Conservation (phyloP, 75 land plant species). For the Isoetes taiwanensis region DNA sequence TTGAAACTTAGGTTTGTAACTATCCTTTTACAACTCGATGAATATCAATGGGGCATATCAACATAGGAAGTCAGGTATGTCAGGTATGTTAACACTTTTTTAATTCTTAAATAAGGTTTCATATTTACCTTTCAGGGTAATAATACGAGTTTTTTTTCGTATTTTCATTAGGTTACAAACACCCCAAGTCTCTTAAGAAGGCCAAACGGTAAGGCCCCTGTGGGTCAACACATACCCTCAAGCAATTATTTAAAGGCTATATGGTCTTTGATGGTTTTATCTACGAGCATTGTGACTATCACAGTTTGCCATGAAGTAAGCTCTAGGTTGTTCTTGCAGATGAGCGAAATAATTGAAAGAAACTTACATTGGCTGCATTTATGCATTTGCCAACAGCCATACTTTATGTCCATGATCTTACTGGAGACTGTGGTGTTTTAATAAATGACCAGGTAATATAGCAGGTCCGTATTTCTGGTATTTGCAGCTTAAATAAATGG, state of each 20-base stretch:
- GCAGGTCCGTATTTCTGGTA: no score
- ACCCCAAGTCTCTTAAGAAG: conserved; percentile 91
- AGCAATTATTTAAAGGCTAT: no score
- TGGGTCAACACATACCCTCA: no score
- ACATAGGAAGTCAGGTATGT: conserved; percentile 33
- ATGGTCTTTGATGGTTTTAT: not conserved
- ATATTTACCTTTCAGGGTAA: not conserved
- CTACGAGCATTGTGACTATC: not conserved
- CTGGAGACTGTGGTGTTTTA: conserved; percentile 91
- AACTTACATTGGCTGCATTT: conserved; percentile 86
- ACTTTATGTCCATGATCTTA: conserved; percentile 85
- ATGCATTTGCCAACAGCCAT: conserved; percentile 90
- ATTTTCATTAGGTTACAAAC: conserved; percentile 99
- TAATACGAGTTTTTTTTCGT: no score
- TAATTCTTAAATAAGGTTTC: not conserved
- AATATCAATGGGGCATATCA: conserved; percentile 94
- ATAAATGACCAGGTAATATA: conserved; percentile 95
- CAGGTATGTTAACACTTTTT: no score
- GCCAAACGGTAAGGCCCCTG: conserved; percentile 62
- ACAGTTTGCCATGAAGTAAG: not conserved
- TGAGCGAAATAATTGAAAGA: conserved; percentile 92
- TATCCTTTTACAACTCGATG: conserved; percentile 98
- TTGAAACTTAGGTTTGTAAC: conserved; percentile 62
- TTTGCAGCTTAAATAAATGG: no score
- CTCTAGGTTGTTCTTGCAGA: conserved; percentile 19